phyloP scores from a whole-genome alignment of 306 rosid genomes.

The Alnus glutinosa region DNA sequence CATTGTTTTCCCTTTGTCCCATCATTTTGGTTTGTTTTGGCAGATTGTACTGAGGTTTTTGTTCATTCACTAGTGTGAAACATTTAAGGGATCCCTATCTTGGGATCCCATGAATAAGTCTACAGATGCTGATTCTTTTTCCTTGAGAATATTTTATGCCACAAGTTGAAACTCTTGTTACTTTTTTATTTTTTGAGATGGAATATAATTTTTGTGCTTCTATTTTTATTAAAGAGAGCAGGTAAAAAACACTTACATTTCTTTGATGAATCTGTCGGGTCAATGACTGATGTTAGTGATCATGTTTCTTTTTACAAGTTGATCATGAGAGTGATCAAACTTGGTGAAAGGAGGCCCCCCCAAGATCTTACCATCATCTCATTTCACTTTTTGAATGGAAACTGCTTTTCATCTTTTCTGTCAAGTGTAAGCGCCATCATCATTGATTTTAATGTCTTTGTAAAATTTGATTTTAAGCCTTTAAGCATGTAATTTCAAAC shows the following conservation, averaged over 20 bases:
- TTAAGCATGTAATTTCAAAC: neutral
- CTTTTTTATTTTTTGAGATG: conserved; percentile 18
- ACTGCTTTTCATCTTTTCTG: neutral
- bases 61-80: conserved; percentile 73
- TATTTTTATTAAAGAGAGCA: neutral
- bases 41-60: conserved; percentile 65
- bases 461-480: neutral
- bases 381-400: neutral
- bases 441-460: no score
- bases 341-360: neutral
- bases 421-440: neutral
- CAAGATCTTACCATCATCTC: neutral
- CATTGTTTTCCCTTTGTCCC: conserved; percentile 45
- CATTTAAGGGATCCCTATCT: conserved; percentile 69
- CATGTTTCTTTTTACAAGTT: neutral
- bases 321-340: neutral
- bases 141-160: conserved; percentile 32
- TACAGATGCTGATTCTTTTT: conserved; percentile 55
- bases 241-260: neutral
- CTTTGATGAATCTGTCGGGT: neutral
- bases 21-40: conserved; percentile 59
- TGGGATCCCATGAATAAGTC: conserved; percentile 74
- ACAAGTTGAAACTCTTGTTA: conserved; percentile 28
- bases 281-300: neutral
- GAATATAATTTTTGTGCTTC: conserved; percentile 3